A percentile compares a stretch with the other conserved stretches of the same genome.
Conservation (phyloP, 2,329 filamentous ascomycete species). For the Ceratocystis ficicola region DNA sequence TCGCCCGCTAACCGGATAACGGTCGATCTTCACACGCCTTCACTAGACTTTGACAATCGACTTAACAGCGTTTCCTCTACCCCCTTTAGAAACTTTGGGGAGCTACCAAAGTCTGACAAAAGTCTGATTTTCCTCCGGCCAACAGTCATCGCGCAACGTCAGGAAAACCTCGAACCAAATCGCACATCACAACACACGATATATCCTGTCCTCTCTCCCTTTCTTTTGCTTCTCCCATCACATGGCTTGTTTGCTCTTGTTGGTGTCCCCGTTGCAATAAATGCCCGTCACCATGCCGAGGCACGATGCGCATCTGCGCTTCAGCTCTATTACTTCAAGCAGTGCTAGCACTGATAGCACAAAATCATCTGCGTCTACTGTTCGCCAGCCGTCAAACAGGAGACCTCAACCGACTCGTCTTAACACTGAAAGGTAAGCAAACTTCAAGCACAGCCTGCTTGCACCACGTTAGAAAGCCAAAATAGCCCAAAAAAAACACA, state of each 20-base stretch:
- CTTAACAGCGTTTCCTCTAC: background rate
- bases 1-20: background rate
- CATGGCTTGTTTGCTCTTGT: conserved; percentile 5
- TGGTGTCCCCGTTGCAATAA: background rate
- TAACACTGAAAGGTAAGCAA: conserved; percentile 29
- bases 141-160: no score
- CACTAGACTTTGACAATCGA: background rate
- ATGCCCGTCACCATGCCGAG: conserved; percentile 46
- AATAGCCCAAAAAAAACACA: background rate
- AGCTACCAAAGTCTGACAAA: background rate
- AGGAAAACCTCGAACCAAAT: no score
- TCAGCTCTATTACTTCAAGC: conserved; percentile 46
- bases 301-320: conserved; percentile 51
- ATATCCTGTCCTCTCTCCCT: background rate
- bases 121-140: no score
- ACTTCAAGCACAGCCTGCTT: no score
- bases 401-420: conserved; percentile 27
- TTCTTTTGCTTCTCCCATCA: background rate
- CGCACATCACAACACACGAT: no score
- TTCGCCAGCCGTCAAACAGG: conserved; percentile 30
- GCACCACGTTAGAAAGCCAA: background rate
- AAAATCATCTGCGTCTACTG: conserved; percentile 49
- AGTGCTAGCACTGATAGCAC: conserved; percentile 55
- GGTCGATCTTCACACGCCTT: background rate
- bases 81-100: background rate